phyloP scores from a whole-genome alignment of 75 land plant genomes.

The Ceratopteris richardii region DNA sequence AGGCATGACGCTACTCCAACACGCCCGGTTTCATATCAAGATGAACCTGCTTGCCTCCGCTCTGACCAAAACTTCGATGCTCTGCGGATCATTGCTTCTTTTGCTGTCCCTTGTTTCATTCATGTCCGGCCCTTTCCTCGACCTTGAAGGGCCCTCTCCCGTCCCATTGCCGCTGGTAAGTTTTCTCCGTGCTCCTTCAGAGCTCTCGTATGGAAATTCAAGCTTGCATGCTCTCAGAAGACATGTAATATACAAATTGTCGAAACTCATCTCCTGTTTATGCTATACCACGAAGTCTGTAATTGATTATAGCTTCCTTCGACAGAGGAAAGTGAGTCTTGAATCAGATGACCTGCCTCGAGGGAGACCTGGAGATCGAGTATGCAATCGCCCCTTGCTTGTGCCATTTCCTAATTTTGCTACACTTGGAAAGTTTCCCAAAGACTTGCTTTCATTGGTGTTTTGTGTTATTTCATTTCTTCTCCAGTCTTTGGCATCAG shows the following conservation, averaged over 20 bases:
- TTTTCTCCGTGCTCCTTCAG: too few relatives aligned
- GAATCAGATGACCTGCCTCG: too few relatives aligned
- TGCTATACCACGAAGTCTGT: not conserved
- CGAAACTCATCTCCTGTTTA: not conserved
- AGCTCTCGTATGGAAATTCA: too few relatives aligned
- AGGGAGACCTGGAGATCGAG: too few relatives aligned
- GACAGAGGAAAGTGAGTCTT: too few relatives aligned
- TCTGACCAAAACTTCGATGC: not conserved
- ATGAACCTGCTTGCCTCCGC: slow-evolving; percentile 1
- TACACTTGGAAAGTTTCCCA: too few relatives aligned
- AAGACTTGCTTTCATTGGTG: not conserved
- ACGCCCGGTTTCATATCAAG: not conserved
- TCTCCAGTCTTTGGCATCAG: not conserved
- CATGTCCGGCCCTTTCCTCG: slow-evolving; percentile 2
- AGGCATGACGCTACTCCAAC: too few relatives aligned
- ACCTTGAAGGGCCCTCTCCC: not conserved
- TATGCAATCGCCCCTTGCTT: too few relatives aligned
- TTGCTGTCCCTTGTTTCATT: slow-evolving; percentile 3
- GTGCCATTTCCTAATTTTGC: too few relatives aligned
- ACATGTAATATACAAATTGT: too few relatives aligned
- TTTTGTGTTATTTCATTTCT: not conserved
- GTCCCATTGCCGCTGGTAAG: not conserved
- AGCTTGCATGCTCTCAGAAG: too few relatives aligned
- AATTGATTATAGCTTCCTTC: not conserved
- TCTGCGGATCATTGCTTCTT: slow-evolving; percentile 6